Evolutionary conservation across 768 basidiomycete species (phyloP), one percentile per base, ranked within the genome.

Genomic region (Lyophyllum shimeji): DNA sequence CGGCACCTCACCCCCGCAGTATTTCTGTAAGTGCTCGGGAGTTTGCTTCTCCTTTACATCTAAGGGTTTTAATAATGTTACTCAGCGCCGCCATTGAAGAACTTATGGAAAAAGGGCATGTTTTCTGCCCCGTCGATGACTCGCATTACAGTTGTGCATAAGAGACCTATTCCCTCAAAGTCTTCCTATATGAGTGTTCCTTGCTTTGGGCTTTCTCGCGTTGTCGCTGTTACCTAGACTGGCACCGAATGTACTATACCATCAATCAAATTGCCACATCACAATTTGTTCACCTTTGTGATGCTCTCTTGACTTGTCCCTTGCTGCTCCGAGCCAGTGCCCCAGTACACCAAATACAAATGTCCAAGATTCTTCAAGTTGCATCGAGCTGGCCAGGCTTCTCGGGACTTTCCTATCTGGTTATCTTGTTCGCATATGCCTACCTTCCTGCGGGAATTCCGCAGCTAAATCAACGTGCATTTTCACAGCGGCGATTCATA

Each of bases 401-500:
- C 51, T 50, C 63, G 20, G 59, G 62, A 1, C 66, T 84, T 43
- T 69, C 69, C 25, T 67, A 75, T 56, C 64, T 87, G 11, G 63
- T 85, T 24, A 74, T 85, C 31, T 85, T 86, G 85, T 85, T 64
- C 11, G 81, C 68, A 21, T n/a, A 25, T 46, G 31, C 20, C 8
- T n/a, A 25, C 21, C 33, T 2, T 23, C 49, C n/a, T 56, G 13
- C 43, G 45, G 21, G 54, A 34, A 50, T 20, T 34, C 48, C 20
- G 13, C 33, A 29, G 20, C 9, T 40, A 27, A 18, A 39, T 42
- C 18, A n/a, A 20, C 57, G 27, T 37, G 24, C 25, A 44, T 45
- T 52, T 27, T 25, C 20, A n/a, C 62, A 87, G 86, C 62, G 86
- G 86, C 20, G 85, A 83, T 62, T 86, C 84, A 0, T 86, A 84